Conservation (phyloP, 2,329 filamentous ascomycete species). For the Ophiostoma himal-ulmi region DNA sequence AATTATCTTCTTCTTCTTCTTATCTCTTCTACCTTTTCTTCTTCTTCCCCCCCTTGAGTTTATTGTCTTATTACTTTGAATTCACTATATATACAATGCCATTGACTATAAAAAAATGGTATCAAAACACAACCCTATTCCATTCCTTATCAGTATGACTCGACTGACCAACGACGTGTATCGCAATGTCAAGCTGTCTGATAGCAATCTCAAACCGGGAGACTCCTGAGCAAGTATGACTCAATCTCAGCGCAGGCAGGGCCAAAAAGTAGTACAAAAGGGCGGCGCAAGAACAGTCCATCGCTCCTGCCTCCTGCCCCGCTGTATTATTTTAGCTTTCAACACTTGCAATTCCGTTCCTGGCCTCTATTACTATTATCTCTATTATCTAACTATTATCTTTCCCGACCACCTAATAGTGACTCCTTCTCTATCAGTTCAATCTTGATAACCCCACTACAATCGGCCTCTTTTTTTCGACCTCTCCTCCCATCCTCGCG, state of each 20-base stretch:
- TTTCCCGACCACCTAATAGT: background rate
- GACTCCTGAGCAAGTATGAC: background rate
- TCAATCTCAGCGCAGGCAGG: background rate
- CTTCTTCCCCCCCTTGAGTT: background rate
- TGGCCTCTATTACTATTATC: background rate
- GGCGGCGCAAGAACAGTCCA: conserved; percentile 8
- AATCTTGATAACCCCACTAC: conserved; percentile 13
- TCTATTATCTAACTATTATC: too few relatives aligned
- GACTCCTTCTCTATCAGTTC: background rate
- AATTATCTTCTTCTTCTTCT: background rate
- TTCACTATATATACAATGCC: background rate
- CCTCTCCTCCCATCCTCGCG: background rate
- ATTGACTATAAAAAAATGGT: background rate
- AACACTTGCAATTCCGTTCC: conserved; percentile 6
- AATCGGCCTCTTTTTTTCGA: conserved; percentile 7
- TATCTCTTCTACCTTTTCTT: background rate
- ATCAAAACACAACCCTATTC: background rate
- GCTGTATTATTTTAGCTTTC: conserved; percentile 6
- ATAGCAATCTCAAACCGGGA: background rate
- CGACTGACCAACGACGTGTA: background rate
- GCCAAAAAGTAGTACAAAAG: background rate
- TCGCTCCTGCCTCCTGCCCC: conserved; percentile 12
- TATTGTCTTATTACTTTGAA: background rate
- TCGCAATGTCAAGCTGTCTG: conserved; percentile 2
- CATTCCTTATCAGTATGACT: conserved; percentile 6